phyloP scores from a whole-genome alignment of 2,329 filamentous ascomycete species.

The Fusarium longipes region DNA sequence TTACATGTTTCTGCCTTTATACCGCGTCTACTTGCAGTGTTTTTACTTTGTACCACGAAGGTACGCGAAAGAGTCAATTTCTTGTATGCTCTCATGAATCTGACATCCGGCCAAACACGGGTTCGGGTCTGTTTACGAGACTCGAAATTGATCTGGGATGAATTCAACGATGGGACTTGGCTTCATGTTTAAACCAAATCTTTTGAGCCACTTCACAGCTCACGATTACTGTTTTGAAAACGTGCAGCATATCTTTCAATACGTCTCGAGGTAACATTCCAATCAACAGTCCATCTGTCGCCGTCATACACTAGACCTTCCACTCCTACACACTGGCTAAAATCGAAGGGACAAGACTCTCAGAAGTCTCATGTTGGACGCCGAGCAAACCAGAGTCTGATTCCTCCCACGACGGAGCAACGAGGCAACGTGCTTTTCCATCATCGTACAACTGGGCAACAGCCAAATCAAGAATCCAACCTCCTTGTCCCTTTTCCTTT shows the following conservation, averaged over 20 bases:
- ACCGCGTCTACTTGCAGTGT: too few species aligned
- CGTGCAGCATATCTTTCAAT: not conserved
- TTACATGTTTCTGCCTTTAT: too few species aligned
- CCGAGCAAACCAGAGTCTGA: slow-evolving; percentile 27
- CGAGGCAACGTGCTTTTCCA: slow-evolving; percentile 1
- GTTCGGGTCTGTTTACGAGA: too few species aligned
- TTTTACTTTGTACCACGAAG: too few species aligned
- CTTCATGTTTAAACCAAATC: too few species aligned
- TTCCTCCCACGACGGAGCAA: slow-evolving; percentile 18
- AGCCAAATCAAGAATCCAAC: slow-evolving; percentile 31
- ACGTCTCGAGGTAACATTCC: not conserved
- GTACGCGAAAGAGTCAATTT: too few species aligned
- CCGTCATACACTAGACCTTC: fast-evolving
- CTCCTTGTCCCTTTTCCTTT: not conserved
- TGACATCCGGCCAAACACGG: too few species aligned
- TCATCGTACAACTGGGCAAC: slow-evolving; percentile 27
- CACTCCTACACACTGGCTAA: not conserved
- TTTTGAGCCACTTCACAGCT: too few species aligned
- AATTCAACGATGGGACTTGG: too few species aligned
- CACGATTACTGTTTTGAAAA: too few species aligned
- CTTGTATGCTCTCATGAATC: too few species aligned
- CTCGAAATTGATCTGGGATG: too few species aligned
- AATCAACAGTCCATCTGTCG: not conserved
- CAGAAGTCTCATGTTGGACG: not conserved
- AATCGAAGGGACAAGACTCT: slow-evolving; percentile 6